These are phyloP conservation scores for Isabelozyma rhagii DNA, from an alignment of 805 yeast species.

Conservation along the genomic window DNA sequence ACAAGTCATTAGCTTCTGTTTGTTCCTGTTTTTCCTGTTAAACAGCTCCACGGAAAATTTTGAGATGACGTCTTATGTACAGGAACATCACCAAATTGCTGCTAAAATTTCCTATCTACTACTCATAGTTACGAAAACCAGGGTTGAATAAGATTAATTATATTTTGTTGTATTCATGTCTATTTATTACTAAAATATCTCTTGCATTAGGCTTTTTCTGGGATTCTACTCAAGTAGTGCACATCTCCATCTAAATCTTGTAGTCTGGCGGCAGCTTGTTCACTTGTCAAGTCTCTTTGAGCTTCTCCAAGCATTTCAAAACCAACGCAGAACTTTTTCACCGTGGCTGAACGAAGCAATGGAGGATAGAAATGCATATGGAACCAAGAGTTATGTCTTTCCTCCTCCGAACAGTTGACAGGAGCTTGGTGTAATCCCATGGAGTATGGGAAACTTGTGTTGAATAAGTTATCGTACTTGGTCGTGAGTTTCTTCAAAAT, in stretches of 20 bases:
- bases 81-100: not conserved
- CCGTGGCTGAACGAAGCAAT: constrained; percentile 68
- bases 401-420: constrained; percentile 40
- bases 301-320: constrained; percentile 68
- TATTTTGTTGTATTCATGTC: too few species aligned
- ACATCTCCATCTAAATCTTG: constrained; percentile 38
- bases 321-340: constrained; percentile 72
- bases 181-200: too few species aligned
- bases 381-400: constrained; percentile 44
- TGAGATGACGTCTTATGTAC: not conserved
- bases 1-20: not conserved
- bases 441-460: constrained; percentile 71
- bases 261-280: constrained; percentile 59
- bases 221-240: constrained; percentile 25
- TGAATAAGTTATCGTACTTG: constrained; percentile 68
- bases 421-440: constrained; percentile 84
- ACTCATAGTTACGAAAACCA: not conserved
- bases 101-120: not conserved
- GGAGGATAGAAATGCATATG: constrained; percentile 83
- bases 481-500: constrained; percentile 52
- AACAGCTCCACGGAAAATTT: not conserved
- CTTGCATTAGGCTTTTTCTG: not conserved
- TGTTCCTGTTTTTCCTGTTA: not conserved
- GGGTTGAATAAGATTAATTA: not conserved
- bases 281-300: constrained; percentile 67